Conservation (phyloP, 2,329 filamentous ascomycete genomes). For the Neophaeococcomyces aloes region DNA sequence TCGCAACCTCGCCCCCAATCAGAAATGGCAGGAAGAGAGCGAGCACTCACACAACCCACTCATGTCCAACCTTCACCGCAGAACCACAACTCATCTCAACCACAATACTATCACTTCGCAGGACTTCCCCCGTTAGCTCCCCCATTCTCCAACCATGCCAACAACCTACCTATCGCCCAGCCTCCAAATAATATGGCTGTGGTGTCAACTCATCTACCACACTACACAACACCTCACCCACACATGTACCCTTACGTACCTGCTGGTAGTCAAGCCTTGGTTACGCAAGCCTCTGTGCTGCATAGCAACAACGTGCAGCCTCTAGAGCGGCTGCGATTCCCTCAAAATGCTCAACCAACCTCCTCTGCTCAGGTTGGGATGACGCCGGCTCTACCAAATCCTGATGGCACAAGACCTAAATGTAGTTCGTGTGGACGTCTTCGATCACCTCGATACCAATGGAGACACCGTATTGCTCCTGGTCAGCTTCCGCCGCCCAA, state of each 20-base stretch:
- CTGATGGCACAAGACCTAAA: conserved; percentile 18
- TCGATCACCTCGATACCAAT: conserved; percentile 20
- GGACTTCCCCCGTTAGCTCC: conserved; percentile 4
- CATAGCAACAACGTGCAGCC: not conserved
- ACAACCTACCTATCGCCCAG: not conserved
- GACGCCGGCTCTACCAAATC: not conserved
- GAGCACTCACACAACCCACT: not conserved
- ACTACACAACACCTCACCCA: conserved; percentile 3
- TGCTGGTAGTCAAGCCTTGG: not conserved
- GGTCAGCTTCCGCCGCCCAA: conserved; percentile 17
- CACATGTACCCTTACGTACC: conserved; percentile 6
- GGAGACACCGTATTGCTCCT: conserved; percentile 17
- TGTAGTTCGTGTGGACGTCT: conserved; percentile 20
- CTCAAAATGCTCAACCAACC: conserved; percentile 1
- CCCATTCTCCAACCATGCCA: conserved; percentile 1
- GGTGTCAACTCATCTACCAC: conserved; percentile 8
- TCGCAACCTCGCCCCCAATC: conserved; percentile 4
- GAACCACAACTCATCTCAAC: not conserved
- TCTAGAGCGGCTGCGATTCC: too few relatives aligned
- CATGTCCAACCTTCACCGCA: conserved; percentile 1
- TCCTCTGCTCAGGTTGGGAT: not conserved
- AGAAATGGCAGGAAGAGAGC: conserved; percentile 1
- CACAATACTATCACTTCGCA: conserved; percentile 6
- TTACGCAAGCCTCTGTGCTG: not conserved
- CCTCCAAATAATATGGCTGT: conserved; percentile 6